phyloP scores from a whole-genome alignment of 208 protist species.

The Kentomonas sorsogonicus region DNA sequence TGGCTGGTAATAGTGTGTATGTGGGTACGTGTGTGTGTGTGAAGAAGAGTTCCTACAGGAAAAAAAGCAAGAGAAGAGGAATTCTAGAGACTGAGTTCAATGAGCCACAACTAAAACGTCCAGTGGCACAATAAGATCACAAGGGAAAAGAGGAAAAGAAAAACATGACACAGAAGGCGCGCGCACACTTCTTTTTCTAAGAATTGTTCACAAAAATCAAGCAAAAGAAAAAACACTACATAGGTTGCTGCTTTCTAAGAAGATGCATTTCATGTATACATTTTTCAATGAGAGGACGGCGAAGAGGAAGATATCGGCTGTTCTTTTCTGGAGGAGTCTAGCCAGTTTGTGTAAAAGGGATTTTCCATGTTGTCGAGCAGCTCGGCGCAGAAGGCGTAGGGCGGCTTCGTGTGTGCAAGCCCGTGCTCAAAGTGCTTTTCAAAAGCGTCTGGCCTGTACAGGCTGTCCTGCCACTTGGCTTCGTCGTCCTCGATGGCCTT shows the following conservation, averaged over 20 bases:
- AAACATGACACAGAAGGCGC: background rate
- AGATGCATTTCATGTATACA: background rate
- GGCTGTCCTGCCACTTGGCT: background rate
- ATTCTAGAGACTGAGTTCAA: background rate
- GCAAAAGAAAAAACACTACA: background rate
- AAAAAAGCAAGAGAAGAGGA: background rate
- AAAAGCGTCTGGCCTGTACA: conserved; percentile 19
- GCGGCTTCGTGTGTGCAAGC: conserved; percentile 56
- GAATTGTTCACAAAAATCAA: background rate
- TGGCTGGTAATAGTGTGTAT: background rate
- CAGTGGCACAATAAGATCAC: background rate
- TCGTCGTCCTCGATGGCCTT: background rate
- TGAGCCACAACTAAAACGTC: background rate
- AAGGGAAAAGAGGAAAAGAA: conserved; percentile 1
- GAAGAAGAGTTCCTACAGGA: conserved; percentile 8
- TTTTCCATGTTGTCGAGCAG: conserved; percentile 69
- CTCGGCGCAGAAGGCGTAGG: conserved; percentile 58
- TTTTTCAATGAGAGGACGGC: background rate
- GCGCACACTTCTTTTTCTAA: background rate
- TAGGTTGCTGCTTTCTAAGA: background rate
- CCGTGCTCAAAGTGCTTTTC: conserved; percentile 30
- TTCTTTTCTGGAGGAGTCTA: conserved; percentile 24
- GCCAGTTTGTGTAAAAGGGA: conserved; percentile 54
- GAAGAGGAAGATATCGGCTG: background rate
- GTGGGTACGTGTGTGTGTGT: background rate